A percentile compares a stretch with the other conserved stretches of the same genome.
Evolutionary conservation across 345 rosid genomes (phyloP).

Genomic region (Moringa oleifera): DNA sequence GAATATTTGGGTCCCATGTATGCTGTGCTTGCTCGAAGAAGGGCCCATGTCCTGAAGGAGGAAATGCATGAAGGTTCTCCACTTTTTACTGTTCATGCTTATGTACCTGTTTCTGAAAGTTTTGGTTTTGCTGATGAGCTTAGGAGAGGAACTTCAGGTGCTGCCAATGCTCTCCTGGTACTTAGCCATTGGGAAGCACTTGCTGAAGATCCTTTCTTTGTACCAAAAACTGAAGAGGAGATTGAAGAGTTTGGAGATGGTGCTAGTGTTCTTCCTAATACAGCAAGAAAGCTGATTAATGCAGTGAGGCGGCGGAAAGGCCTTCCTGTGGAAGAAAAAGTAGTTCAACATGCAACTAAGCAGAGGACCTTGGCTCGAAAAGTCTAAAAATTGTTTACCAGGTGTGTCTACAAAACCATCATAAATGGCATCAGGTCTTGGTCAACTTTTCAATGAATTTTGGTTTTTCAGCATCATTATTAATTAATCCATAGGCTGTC

Average conservation of each 20-base stretch:
- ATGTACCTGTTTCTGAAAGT: slow-evolving; percentile 84
- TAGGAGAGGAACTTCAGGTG: slow-evolving; percentile 80
- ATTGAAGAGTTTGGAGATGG: slow-evolving; percentile 89
- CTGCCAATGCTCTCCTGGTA: slow-evolving; percentile 81
- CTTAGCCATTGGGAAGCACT: slow-evolving; percentile 91
- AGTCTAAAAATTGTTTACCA: slow-evolving; percentile 32
- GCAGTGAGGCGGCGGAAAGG: slow-evolving; percentile 75
- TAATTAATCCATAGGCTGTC: too few species aligned
- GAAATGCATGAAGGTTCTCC: slow-evolving; percentile 93
- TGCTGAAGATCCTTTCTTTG: slow-evolving; percentile 83
- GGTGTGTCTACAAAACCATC: too few species aligned
- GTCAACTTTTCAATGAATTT: too few species aligned
- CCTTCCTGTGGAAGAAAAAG: slow-evolving; percentile 81
- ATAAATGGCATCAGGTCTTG: too few species aligned
- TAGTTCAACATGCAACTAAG: slow-evolving; percentile 80
- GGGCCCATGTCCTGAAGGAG: slow-evolving; percentile 82
- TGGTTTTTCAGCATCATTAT: too few species aligned
- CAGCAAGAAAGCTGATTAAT: slow-evolving; percentile 78
- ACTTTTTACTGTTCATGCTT: slow-evolving; percentile 68
- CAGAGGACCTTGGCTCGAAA: slow-evolving; percentile 82
- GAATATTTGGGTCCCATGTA: slow-evolving; percentile 74
- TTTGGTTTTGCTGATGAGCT: slow-evolving; percentile 88
- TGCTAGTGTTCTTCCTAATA: slow-evolving; percentile 76
- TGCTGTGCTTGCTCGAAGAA: slow-evolving; percentile 69
- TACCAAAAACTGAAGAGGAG: slow-evolving; percentile 86